Percentiles rank a stretch among this genome's conserved stretches.
phyloP scores from a whole-genome alignment of 345 rosid species.

The Abelmoschus esculentus region DNA sequence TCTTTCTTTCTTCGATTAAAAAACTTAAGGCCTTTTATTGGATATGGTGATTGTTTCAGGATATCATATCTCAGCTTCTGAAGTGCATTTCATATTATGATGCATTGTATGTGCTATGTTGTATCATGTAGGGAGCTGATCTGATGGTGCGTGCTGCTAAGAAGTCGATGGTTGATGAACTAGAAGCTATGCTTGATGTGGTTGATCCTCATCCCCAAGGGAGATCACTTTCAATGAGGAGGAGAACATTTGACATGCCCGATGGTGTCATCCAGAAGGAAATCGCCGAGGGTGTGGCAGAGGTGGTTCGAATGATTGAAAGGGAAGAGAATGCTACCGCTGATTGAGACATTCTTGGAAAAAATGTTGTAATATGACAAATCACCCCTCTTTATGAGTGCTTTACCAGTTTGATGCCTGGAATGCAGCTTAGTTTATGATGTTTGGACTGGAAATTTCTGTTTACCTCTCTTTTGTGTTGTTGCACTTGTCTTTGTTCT shows the following conservation, averaged over 20 bases:
- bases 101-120: not conserved
- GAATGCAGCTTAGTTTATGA: not conserved
- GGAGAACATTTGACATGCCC: constrained; percentile 88
- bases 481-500: not conserved
- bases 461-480: not conserved
- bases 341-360: not conserved
- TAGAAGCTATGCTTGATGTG: constrained; percentile 85
- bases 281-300: constrained; percentile 75
- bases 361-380: constrained; percentile 1
- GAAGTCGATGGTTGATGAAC: constrained; percentile 80
- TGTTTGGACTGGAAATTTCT: not conserved
- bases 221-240: constrained; percentile 60
- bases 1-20: too few relatives aligned
- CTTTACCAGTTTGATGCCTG: not conserved
- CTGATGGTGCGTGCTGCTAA: constrained; percentile 70
- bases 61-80: too few relatives aligned
- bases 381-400: not conserved
- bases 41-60: too few relatives aligned
- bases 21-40: too few relatives aligned
- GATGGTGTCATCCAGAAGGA: constrained; percentile 58
- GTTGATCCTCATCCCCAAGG: constrained; percentile 81
- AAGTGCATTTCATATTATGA: not conserved
- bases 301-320: constrained; percentile 72
- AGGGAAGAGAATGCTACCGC: constrained; percentile 23
- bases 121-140: constrained; percentile 57